These are phyloP conservation scores for Oenanthe sinensis DNA, from an alignment of 129 eudicot genomes.

Conservation along the genomic window DNA sequence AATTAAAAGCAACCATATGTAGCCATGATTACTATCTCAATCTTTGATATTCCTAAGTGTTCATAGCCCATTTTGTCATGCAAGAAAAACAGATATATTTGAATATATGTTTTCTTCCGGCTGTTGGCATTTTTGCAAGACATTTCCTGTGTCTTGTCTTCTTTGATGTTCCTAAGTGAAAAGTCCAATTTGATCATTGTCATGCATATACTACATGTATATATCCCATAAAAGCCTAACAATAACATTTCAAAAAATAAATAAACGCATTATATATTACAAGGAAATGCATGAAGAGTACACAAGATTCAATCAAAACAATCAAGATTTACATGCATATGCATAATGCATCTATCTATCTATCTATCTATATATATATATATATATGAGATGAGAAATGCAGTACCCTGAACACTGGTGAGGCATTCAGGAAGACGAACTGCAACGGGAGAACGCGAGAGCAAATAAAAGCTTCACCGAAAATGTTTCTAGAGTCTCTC, in stretches of 20 bases:
- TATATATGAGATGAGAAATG: background rate
- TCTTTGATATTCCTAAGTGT: background rate
- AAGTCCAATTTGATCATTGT: background rate
- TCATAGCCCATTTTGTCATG: background rate
- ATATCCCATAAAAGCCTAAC: background rate
- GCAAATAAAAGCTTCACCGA: slow-evolving; percentile 41
- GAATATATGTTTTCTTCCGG: background rate
- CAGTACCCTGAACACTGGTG: slow-evolving; percentile 87
- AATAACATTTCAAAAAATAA: background rate
- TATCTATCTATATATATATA: too few species aligned
- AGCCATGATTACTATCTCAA: background rate
- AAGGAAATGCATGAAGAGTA: background rate
- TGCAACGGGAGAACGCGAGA: slow-evolving; percentile 76
- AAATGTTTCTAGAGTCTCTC: background rate
- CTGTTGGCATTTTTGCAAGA: too few species aligned
- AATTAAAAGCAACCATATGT: too few species aligned
- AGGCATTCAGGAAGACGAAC: slow-evolving; percentile 90
- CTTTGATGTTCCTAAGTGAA: too few species aligned
- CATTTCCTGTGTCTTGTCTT: too few species aligned
- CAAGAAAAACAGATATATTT: background rate
- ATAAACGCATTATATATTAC: background rate
- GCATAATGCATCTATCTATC: too few species aligned
- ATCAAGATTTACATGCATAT: background rate
- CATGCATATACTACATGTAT: background rate
- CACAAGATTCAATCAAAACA: too few species aligned